Evolutionary conservation across 2,329 filamentous ascomycete species (phyloP).

Genomic region (Sarocladiaceae sp.): DNA sequence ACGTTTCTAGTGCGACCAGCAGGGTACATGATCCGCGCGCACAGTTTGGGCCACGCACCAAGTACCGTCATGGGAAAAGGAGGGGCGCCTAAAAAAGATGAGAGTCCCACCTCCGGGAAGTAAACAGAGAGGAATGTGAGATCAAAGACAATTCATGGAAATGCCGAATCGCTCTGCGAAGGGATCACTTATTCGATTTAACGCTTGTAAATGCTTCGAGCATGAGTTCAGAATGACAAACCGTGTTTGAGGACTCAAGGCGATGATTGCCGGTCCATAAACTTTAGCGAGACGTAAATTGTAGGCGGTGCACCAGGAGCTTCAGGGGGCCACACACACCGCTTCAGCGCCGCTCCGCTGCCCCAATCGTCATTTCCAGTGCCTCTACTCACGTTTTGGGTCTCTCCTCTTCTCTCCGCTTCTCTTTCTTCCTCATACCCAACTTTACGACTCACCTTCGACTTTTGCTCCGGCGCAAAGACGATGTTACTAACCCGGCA

Average conservation of each 20-base stretch:
- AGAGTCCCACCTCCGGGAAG: slow-evolving; percentile 8
- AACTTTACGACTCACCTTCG: background rate
- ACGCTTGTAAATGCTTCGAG: too few relatives aligned
- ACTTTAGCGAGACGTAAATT: too few relatives aligned
- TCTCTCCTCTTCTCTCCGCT: background rate
- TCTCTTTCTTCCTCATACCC: slow-evolving; percentile 3
- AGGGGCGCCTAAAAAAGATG: slow-evolving; percentile 8
- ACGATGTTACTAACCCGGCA: slow-evolving; percentile 8
- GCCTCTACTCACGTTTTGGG: background rate
- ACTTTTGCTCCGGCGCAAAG: background rate
- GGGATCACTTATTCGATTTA: too few relatives aligned
- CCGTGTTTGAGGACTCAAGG: too few relatives aligned
- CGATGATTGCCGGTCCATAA: too few relatives aligned
- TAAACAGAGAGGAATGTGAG: slow-evolving; percentile 8
- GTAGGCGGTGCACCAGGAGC: background rate
- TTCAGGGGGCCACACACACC: slow-evolving; percentile 8
- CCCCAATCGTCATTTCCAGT: slow-evolving; percentile 6
- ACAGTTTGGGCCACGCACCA: background rate
- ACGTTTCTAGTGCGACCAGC: slow-evolving; percentile 9
- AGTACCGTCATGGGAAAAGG: background rate
- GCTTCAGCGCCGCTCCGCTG: background rate
- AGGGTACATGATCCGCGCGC: background rate
- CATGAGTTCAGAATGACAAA: too few relatives aligned
- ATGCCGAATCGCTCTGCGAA: background rate
- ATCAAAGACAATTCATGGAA: background rate